Conservation (phyloP, 2,329 filamentous ascomycete species). For the Cladosporium cucumerinum region DNA sequence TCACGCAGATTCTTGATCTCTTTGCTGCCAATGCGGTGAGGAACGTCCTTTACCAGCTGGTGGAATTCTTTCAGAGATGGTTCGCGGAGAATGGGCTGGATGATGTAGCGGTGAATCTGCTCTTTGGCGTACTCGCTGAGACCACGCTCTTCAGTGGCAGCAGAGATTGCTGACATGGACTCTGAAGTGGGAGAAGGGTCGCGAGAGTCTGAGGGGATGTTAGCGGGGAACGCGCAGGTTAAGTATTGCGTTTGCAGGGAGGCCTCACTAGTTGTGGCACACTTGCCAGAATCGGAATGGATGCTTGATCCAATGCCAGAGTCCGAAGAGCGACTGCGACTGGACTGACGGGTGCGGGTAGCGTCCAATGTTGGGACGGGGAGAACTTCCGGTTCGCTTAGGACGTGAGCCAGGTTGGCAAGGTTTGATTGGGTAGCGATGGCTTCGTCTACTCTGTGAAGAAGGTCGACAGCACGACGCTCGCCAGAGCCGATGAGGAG, state of each 20-base stretch:
- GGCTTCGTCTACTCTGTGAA: slow-evolving; percentile 46
- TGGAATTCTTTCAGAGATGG: slow-evolving; percentile 74
- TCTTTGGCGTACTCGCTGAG: slow-evolving; percentile 68
- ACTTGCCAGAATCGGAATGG: slow-evolving; percentile 30
- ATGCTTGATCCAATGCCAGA: slow-evolving; percentile 86
- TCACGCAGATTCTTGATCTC: slow-evolving; percentile 89
- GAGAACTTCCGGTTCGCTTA: slow-evolving; percentile 49
- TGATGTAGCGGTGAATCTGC: slow-evolving; percentile 75
- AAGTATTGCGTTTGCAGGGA: slow-evolving; percentile 3
- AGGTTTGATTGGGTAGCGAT: slow-evolving; percentile 36
- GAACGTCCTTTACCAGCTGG: slow-evolving; percentile 72
- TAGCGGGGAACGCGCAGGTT: slow-evolving; percentile 1
- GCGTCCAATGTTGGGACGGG: slow-evolving; percentile 45
- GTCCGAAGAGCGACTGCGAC: slow-evolving; percentile 74
- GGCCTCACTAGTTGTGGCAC: slow-evolving; percentile 16
- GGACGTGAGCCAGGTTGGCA: slow-evolving; percentile 37
- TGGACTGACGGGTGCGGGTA: slow-evolving; percentile 51
- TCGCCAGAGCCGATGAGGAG: slow-evolving; percentile 46
- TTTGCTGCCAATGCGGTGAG: slow-evolving; percentile 74
- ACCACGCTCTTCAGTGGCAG: slow-evolving; percentile 42
- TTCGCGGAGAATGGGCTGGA: slow-evolving; percentile 74
- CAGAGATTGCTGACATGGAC: slow-evolving; percentile 28
- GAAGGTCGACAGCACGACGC: slow-evolving; percentile 43
- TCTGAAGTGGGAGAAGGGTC: slow-evolving; percentile 25
- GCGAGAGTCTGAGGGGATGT: slow-evolving; percentile 20